Percentiles rank a stretch among this genome's conserved stretches.
Conservation (phyloP, 148 eudicot genomes). For the Rhododendron kiyosumense region DNA sequence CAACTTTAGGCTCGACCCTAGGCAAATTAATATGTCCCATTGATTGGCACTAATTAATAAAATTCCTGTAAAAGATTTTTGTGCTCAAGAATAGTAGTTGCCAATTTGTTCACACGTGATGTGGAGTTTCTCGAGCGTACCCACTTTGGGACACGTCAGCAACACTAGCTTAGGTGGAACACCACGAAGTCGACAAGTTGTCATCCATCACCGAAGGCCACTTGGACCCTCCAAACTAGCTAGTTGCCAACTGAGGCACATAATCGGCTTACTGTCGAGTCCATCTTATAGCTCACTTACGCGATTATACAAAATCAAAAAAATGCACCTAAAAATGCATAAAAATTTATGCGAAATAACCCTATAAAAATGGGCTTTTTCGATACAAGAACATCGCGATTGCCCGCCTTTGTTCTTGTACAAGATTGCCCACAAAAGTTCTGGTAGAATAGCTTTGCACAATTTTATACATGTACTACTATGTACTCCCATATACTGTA, state of each 20-base stretch:
- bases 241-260: neutral
- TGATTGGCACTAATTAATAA: neutral
- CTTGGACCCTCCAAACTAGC: constrained; percentile 7
- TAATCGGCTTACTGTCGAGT: neutral
- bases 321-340: neutral
- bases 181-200: neutral
- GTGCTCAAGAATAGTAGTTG: neutral
- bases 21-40: neutral
- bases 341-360: neutral
- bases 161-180: neutral
- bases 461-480: no score
- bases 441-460: neutral
- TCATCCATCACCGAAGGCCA: constrained; percentile 6
- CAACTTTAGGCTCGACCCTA: neutral
- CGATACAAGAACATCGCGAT: neutral
- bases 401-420: neutral
- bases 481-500: neutral
- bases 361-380: neutral
- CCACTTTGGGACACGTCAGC: neutral
- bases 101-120: neutral
- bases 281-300: neutral
- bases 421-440: neutral
- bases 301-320: neutral
- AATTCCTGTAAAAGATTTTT: neutral
- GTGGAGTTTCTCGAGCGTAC: neutral